Base-by-base conservation (phyloP, 2,329 filamentous ascomycete genomes). In the Tolypocladium tropicale region DNA sequence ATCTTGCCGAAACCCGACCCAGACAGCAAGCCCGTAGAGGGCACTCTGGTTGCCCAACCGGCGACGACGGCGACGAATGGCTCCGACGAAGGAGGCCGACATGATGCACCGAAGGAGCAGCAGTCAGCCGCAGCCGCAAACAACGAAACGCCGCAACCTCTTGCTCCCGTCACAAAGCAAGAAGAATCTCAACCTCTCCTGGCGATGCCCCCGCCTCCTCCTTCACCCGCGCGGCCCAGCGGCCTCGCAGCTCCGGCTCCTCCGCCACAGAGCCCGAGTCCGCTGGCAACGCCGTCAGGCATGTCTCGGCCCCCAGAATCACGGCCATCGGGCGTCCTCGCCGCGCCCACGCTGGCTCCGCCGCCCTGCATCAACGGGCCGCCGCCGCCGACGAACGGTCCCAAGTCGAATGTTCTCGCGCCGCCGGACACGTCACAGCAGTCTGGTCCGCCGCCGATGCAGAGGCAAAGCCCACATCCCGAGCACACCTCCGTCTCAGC, bases 401-500 rank as follows among this genome's bases (percentile, higher is more conserved):
- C 71, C 37, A 77, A 73, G 59, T 76, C 72, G 16, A 72, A 73
- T 54, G 68, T 76, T 28, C 70, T 77, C n/a, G 76, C 75, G 34
- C 71, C 68, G 14, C 75, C 75, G n/a, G 74, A 75, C 57, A 71
- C 72, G 11, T 64, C 68, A 16, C 73, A 50, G 46, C 58, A 58
- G n/a, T 58, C 62, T 37, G 63, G 60, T 23, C 58, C 61, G 25
- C 58, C 52, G 33, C 36, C 23, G 16, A 12, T 53, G 5, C 55
- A 54, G 23, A 21, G 46, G 52, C 39, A 34, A 39, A 36, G 25
- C 37, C 21, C 36, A 37, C 52, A 21, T 18, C 12, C 37, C 21
- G 46, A 25, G 43, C 21, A 16, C 18, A 25, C 32, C 18, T 51
- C n/a, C 7, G 6, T 51, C 23, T 16, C 36, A 3, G 21, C 41